Evolutionary conservation across 306 rosid genomes (phyloP).

Genomic region (Clitoria ternatea): DNA sequence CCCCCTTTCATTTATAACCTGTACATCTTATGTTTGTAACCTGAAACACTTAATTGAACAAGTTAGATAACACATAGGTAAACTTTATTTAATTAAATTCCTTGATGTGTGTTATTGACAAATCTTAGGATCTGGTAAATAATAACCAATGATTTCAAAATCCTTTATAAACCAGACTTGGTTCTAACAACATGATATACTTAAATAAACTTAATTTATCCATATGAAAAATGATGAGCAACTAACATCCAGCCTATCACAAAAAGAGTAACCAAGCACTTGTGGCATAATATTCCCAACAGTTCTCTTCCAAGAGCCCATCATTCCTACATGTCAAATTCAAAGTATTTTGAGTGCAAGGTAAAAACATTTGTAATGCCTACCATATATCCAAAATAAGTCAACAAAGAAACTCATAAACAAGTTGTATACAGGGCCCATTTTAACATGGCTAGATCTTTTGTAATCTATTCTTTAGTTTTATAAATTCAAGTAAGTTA

Average conservation of each 20-base stretch:
- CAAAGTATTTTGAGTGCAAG: conserved; percentile 17
- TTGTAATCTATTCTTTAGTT: conserved; percentile 70
- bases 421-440: conserved; percentile 93
- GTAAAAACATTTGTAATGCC: conserved; percentile 6
- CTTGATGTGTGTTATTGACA: too few species aligned
- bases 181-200: too few species aligned
- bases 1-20: too few species aligned
- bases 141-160: too few species aligned
- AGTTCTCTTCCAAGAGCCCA: conserved; percentile 99
- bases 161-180: too few species aligned
- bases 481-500: conserved; percentile 43
- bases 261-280: conserved; percentile 73
- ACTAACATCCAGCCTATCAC: conserved; percentile 60
- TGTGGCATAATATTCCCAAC: conserved; percentile 83
- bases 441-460: conserved; percentile 62
- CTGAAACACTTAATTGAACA: too few species aligned
- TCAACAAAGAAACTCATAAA: conserved; percentile 66
- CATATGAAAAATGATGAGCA: conserved; percentile 1
- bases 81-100: too few species aligned
- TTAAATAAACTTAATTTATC: not conserved
- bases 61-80: too few species aligned
- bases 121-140: too few species aligned
- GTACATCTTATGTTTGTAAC: too few species aligned
- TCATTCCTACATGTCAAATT: conserved; percentile 76
- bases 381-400: conserved; percentile 24